A percentile compares a stretch with the other conserved stretches of the same genome.
phyloP scores from a whole-genome alignment of 768 basidiomycete species.

The Steccherinum ochraceum region DNA sequence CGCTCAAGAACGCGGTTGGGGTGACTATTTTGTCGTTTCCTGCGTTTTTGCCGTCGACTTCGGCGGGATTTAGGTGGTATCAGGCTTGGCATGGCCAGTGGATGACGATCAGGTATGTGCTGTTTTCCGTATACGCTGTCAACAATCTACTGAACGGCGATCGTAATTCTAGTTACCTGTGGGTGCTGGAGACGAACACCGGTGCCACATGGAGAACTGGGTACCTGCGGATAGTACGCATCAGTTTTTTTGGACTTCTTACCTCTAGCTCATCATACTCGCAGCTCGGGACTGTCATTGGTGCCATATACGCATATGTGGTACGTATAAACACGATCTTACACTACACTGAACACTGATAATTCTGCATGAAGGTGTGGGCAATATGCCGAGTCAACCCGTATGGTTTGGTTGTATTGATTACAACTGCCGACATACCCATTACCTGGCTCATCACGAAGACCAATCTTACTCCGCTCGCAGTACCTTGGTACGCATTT shows the following conservation, averaged over 20 bases:
- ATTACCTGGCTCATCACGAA: conserved; percentile 39
- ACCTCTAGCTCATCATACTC: neutral
- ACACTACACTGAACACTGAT: neutral
- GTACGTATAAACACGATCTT: conserved; percentile 17
- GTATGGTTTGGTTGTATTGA: conserved; percentile 32
- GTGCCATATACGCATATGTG: conserved; percentile 27
- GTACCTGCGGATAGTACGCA: conserved; percentile 36
- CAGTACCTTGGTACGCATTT: conserved; percentile 35
- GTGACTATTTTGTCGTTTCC: conserved; percentile 36
- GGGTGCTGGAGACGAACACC: conserved; percentile 46
- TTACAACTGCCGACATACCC: conserved; percentile 38
- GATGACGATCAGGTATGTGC: conserved; percentile 36
- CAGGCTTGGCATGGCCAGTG: conserved; percentile 35
- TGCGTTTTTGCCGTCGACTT: conserved; percentile 32
- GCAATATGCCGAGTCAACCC: conserved; percentile 35
- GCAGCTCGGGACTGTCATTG: conserved; percentile 25
- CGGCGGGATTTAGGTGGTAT: conserved; percentile 34
- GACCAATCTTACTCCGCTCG: conserved; percentile 32
- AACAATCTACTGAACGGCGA: neutral
- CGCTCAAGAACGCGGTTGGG: conserved; percentile 39
- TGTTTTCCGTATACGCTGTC: neutral
- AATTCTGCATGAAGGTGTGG: conserved; percentile 25
- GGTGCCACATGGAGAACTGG: conserved; percentile 46
- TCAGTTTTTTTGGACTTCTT: neutral
- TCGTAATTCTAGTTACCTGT: conserved; percentile 32